phyloP scores from a whole-genome alignment of 2,329 filamentous ascomycete species.

The Nothophoma quercina region DNA sequence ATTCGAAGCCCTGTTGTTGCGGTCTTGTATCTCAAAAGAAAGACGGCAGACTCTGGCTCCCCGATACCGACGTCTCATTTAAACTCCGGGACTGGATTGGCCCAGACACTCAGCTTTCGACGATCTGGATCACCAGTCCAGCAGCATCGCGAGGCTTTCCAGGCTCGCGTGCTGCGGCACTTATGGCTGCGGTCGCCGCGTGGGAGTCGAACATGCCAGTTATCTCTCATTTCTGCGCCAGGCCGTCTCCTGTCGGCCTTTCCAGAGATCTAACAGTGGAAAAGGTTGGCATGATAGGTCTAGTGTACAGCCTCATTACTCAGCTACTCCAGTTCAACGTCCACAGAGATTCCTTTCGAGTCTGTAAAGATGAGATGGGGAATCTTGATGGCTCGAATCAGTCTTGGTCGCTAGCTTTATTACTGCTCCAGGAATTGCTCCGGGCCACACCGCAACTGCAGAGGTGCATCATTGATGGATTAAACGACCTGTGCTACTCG shows the following conservation, averaged over 20 bases:
- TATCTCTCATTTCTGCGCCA: conserved; percentile 25
- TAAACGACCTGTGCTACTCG: conserved; percentile 3
- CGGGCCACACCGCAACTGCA: neutral
- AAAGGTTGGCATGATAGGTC: conserved; percentile 21
- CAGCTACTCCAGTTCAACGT: conserved; percentile 25
- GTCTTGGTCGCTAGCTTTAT: conserved; percentile 5
- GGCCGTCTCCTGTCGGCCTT: conserved; percentile 4
- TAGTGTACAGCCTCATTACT: conserved; percentile 23
- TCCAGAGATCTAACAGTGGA: conserved; percentile 3
- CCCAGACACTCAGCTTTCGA: neutral
- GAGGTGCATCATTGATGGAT: neutral
- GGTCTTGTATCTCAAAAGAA: neutral
- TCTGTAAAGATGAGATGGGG: neutral
- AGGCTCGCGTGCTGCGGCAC: neutral
- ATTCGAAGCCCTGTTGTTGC: neutral
- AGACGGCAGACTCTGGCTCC: conserved; percentile 1
- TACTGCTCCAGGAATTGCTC: neutral
- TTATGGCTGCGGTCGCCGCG: conserved; percentile 4
- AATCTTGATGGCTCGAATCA: conserved; percentile 6
- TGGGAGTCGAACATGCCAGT: conserved; percentile 23
- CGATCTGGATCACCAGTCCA: neutral
- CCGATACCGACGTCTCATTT: neutral
- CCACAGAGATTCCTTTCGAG: neutral
- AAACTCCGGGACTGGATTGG: neutral
- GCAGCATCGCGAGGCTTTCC: neutral